Evolutionary conservation across 495 filamentous ascomycete species (phyloP).

Genomic region (Cenococcum geophilum): DNA sequence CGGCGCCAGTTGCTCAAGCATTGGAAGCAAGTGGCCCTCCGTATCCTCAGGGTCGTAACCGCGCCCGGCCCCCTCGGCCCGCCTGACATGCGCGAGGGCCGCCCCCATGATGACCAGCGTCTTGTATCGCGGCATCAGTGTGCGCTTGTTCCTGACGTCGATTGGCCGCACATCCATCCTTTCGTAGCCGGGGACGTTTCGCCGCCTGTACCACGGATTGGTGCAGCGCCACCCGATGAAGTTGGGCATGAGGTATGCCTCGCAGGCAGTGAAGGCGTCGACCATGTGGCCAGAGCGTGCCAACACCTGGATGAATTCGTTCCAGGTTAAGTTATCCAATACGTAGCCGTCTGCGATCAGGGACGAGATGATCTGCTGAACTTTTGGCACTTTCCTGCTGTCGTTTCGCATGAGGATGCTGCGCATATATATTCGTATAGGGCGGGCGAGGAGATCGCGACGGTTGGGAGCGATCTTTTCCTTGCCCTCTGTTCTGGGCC

Average conservation of each 20-base stretch:
- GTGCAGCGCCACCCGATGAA: constrained; percentile 61
- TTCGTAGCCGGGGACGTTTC: constrained; percentile 24
- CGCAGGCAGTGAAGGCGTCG: constrained; percentile 61
- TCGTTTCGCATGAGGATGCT: constrained; percentile 47
- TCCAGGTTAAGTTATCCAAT: constrained; percentile 59
- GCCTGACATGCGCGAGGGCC: constrained; percentile 43
- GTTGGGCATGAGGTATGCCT: constrained; percentile 63
- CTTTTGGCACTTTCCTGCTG: constrained; percentile 40
- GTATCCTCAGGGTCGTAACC: constrained; percentile 26
- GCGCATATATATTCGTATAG: constrained; percentile 56
- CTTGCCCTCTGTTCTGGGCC: not conserved
- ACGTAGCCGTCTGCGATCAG: constrained; percentile 58
- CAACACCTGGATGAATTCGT: constrained; percentile 51
- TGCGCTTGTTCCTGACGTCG: constrained; percentile 25
- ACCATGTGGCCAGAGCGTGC: constrained; percentile 31
- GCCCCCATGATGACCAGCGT: constrained; percentile 52
- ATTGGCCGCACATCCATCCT: constrained; percentile 37
- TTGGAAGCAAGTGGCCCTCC: constrained; percentile 13
- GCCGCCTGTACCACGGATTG: constrained; percentile 13
- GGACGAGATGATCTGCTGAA: constrained; percentile 42
- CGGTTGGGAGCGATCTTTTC: constrained; percentile 32
- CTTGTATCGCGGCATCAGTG: constrained; percentile 40
- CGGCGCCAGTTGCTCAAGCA: constrained; percentile 39
- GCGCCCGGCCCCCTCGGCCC: constrained; percentile 34
- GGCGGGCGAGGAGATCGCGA: constrained; percentile 52